A percentile compares a stretch with the other conserved stretches of the same genome.
Evolutionary conservation across 495 filamentous ascomycete genomes (phyloP).

Genomic region (Bacidia gigantensis): DNA sequence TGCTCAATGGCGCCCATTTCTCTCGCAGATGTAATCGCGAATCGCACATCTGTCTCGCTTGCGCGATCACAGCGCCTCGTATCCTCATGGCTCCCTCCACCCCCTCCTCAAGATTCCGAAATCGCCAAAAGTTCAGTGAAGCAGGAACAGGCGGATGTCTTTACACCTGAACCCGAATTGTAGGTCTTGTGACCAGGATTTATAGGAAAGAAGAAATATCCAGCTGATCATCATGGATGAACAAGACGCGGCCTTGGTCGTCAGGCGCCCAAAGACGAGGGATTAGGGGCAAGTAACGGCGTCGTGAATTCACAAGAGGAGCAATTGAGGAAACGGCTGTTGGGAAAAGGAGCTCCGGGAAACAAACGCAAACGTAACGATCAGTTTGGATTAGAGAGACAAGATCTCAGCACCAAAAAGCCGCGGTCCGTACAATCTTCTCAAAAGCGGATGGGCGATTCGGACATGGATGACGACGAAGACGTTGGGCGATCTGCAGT

Average conservation of each 20-base stretch:
- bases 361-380: constrained; percentile 11
- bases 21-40: constrained; percentile 22
- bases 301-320: constrained; percentile 29
- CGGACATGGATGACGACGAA: constrained; percentile 40
- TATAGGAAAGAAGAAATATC: not conserved
- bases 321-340: constrained; percentile 33
- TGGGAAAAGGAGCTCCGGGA: no score
- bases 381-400: not conserved
- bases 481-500: constrained; percentile 46
- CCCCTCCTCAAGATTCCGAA: constrained; percentile 30
- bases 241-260: constrained; percentile 39
- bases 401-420: not conserved
- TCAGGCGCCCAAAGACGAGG: constrained; percentile 24
- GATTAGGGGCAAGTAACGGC: constrained; percentile 25
- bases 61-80: constrained; percentile 38
- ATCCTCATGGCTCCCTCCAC: constrained; percentile 37
- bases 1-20: not conserved
- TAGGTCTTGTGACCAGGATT: constrained; percentile 15
- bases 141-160: constrained; percentile 36
- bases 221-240: not conserved
- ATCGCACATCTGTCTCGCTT: constrained; percentile 35
- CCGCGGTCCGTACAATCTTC: not conserved
- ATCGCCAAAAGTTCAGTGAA: constrained; percentile 31
- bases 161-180: constrained; percentile 39
- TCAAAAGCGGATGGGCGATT: constrained; percentile 1